phyloP scores from a whole-genome alignment of 2,329 filamentous ascomycete species.

The Fusarium fracticaudum region DNA sequence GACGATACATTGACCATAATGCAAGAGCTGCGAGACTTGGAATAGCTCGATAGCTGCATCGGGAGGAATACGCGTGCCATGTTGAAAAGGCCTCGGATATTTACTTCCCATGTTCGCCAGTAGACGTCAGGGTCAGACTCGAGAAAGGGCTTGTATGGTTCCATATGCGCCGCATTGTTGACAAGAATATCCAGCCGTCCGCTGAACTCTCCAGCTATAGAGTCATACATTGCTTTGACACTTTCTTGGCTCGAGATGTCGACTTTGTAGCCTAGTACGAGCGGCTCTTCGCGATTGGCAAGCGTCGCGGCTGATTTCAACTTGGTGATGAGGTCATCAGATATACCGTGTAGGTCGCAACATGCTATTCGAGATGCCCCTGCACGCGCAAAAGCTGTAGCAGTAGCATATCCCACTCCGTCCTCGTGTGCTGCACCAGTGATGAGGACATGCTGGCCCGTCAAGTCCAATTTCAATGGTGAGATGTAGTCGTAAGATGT shows the following conservation, averaged over 20 bases:
- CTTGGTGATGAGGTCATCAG: background rate
- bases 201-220: fast-evolving
- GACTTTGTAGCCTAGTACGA: background rate
- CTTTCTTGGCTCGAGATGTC: background rate
- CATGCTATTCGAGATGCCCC: background rate
- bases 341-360: background rate
- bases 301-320: background rate
- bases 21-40: background rate
- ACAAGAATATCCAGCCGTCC: background rate
- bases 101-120: background rate
- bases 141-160: background rate
- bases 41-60: background rate
- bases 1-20: background rate
- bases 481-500: background rate
- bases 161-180: background rate
- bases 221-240: background rate
- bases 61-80: background rate
- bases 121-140: background rate
- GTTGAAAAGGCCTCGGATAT: background rate
- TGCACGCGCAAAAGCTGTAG: background rate
- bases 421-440: background rate
- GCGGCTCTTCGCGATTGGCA: background rate
- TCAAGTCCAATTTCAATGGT: background rate
- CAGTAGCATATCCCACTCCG: background rate
- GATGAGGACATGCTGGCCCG: background rate